Evolutionary conservation across 2,329 filamentous ascomycete genomes (phyloP).

Genomic region (Colletotrichum shisoi): DNA sequence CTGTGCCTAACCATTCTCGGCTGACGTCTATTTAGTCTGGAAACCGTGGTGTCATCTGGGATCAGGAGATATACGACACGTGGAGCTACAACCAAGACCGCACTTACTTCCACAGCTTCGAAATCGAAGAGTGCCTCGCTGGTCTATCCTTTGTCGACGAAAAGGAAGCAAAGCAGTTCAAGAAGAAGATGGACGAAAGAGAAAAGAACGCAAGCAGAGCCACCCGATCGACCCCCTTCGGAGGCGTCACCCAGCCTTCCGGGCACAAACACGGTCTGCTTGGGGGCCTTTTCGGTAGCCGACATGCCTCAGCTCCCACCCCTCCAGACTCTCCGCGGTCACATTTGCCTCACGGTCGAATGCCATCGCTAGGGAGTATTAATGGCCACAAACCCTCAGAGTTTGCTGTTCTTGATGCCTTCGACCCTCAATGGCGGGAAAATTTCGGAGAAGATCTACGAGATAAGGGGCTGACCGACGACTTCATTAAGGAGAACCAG

Average conservation of each 20-base stretch:
- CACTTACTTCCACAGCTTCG: conserved; percentile 97
- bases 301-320: conserved; percentile 65
- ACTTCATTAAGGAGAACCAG: conserved; percentile 73
- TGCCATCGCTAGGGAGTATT: conserved; percentile 55
- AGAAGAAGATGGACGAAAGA: conserved; percentile 95
- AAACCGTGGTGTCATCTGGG: conserved; percentile 88
- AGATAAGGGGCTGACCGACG: conserved; percentile 69
- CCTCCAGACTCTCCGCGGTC: conserved; percentile 65
- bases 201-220: conserved; percentile 95
- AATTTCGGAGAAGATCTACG: conserved; percentile 71
- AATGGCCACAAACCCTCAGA: conserved; percentile 62
- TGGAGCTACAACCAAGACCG: conserved; percentile 97
- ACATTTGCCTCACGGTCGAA: conserved; percentile 50
- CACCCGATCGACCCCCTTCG: conserved; percentile 80
- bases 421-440: conserved; percentile 70
- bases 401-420: conserved; percentile 68
- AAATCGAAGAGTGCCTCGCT: conserved; percentile 89
- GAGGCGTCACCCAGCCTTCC: conserved; percentile 54
- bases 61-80: conserved; percentile 95
- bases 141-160: conserved; percentile 94
- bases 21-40: conserved; percentile 63
- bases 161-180: conserved; percentile 95
- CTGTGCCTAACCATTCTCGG: conserved; percentile 38
- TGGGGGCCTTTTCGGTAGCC: conserved; percentile 68
- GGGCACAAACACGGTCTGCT: conserved; percentile 59